Conservation (phyloP, 2,329 filamentous ascomycete species). For the Esteya vermicola region DNA sequence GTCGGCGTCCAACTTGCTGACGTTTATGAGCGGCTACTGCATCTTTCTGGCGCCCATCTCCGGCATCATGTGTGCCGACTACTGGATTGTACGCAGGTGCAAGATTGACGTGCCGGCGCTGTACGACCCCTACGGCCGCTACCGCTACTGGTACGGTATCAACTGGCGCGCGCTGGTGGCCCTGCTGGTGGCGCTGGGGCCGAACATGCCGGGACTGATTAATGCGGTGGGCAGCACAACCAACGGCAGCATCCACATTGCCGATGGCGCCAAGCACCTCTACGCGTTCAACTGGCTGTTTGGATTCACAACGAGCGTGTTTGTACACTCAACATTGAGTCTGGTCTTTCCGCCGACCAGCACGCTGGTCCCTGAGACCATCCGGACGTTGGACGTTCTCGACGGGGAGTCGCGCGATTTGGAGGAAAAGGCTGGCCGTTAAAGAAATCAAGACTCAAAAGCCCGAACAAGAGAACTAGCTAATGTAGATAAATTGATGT, state of each 20-base stretch:
- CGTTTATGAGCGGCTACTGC: slow-evolving; percentile 9
- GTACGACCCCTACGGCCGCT: slow-evolving; percentile 20
- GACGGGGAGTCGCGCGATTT: too few relatives aligned
- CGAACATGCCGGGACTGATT: slow-evolving; percentile 5
- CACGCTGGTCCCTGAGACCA: background rate
- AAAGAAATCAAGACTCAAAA: too few relatives aligned
- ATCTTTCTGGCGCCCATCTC: slow-evolving; percentile 12
- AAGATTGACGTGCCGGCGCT: slow-evolving; percentile 21
- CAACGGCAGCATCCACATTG: slow-evolving; percentile 2
- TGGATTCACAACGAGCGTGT: slow-evolving; percentile 5
- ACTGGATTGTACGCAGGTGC: slow-evolving; percentile 21
- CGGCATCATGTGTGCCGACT: slow-evolving; percentile 22
- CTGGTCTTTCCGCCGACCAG: slow-evolving; percentile 2
- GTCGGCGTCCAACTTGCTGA: slow-evolving; percentile 8
- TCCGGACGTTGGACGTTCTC: background rate
- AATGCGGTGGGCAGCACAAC: slow-evolving; percentile 4
- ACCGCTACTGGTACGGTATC: slow-evolving; percentile 15
- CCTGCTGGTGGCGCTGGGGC: slow-evolving; percentile 2
- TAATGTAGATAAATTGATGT: too few relatives aligned
- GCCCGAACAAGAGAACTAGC: too few relatives aligned
- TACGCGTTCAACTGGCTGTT: slow-evolving; percentile 14
- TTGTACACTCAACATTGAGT: slow-evolving; percentile 5
- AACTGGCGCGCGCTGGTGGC: slow-evolving; percentile 9
- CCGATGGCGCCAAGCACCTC: slow-evolving; percentile 10
- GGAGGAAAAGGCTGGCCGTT: too few relatives aligned